A percentile compares a stretch with the other conserved stretches of the same genome.
Evolutionary conservation across 176 grass and related monocot genomes (phyloP).

Genomic region (Rhynchospora breviuscula): DNA sequence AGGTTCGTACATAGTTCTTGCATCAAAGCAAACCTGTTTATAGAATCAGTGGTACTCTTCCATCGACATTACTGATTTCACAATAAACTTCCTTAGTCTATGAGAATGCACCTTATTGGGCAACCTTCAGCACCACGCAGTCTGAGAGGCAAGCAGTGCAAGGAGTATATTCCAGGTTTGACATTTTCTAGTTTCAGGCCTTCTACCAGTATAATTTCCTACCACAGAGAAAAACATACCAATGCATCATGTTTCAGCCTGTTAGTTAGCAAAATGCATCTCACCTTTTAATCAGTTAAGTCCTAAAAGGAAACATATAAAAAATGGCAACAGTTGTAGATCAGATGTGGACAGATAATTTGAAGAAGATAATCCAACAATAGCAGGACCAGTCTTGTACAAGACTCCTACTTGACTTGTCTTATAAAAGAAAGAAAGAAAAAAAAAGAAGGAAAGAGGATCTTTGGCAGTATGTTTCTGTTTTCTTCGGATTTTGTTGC

Average conservation of each 20-base stretch:
- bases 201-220: conserved; percentile 56
- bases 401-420: neutral
- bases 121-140: conserved; percentile 40
- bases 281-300: neutral
- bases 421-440: neutral
- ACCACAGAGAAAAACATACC: neutral
- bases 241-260: too few species aligned
- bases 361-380: neutral
- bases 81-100: conserved; percentile 22
- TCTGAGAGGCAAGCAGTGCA: conserved; percentile 49
- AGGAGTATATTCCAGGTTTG: conserved; percentile 38
- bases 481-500: neutral
- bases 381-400: neutral
- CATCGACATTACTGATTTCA: neutral
- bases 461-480: neutral
- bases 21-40: too few species aligned
- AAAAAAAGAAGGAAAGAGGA: neutral
- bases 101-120: conserved; percentile 49
- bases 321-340: neutral
- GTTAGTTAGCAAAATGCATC: too few species aligned
- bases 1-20: neutral
- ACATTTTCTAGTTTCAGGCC: conserved; percentile 43
- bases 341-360: neutral
- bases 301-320: neutral
- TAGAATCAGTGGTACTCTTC: neutral